Conservation (phyloP, 108 stramenopile species). For the Skeletonema potamos region DNA sequence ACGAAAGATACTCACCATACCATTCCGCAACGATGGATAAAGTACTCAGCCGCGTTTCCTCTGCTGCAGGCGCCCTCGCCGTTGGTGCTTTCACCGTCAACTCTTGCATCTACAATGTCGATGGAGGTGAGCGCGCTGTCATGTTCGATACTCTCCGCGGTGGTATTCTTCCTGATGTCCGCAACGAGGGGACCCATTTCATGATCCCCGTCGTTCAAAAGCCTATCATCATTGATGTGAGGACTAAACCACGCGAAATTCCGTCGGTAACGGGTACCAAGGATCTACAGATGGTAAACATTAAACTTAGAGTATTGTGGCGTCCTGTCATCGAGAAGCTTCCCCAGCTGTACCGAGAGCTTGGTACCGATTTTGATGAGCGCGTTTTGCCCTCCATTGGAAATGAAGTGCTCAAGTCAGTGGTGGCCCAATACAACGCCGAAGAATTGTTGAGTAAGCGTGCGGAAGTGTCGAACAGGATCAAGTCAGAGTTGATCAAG, state of each 20-base stretch:
- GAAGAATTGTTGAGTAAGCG: constrained; percentile 98
- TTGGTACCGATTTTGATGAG: constrained; percentile 98
- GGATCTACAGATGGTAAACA: constrained; percentile 99
- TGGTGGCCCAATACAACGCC: constrained; percentile 99
- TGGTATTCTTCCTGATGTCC: constrained; percentile 89
- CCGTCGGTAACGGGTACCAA: constrained; percentile 97
- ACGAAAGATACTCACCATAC: neutral
- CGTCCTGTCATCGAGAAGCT: constrained; percentile 93
- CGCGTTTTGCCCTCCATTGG: constrained; percentile 99
- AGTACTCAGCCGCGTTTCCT: constrained; percentile 58
- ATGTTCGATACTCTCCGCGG: constrained; percentile 97
- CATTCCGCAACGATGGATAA: constrained; percentile 43
- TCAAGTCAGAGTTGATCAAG: constrained; percentile 93
- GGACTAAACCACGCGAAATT: constrained; percentile 95
- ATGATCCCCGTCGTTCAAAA: constrained; percentile 87
- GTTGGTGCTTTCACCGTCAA: constrained; percentile 81
- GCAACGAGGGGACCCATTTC: constrained; percentile 97
- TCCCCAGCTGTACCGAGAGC: constrained; percentile 90
- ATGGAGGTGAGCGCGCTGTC: constrained; percentile 98
- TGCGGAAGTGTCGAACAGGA: constrained; percentile 90
- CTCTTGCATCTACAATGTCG: constrained; percentile 92
- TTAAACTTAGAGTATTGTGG: constrained; percentile 97
- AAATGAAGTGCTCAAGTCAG: constrained; percentile 98
- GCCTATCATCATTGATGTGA: constrained; percentile 95
- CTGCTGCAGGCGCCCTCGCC: constrained; percentile 69